Evolutionary conservation across 768 basidiomycete species (phyloP), one percentile per base, ranked within the genome.

Genomic region (Stropharia rugosoannulata): DNA sequence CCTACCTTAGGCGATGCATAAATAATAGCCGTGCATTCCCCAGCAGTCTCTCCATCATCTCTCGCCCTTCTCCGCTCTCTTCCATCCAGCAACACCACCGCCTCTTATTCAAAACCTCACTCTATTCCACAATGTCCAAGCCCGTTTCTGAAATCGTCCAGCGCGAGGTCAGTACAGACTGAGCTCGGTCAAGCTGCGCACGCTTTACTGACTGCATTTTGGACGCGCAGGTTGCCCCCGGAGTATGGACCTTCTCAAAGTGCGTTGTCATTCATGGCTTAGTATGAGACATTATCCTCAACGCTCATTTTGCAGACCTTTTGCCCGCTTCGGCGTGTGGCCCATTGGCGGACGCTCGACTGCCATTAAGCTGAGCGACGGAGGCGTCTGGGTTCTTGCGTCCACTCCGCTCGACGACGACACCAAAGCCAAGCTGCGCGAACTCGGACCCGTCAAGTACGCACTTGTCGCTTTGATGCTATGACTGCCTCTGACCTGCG

Each of bases 321-420:
- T 91, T 64, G 65, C 80, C 11, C 80, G 90, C 41, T 83, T 80
- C 56, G 82, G 84, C 8, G 7, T 91, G 25, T 62, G 92, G 13
- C 90, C 91, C 3, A 73, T 94, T 27, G 94, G 94, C 1, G 92
- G 93, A 16, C 76, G 94, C 43, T 86, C 90, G 6, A 95, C 93
- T 0, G 94, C 92, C 0, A 76, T 95, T 12, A 37, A 48, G 10
- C 46, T 55, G 45, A 29, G 37, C 13, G 48, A 44, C 25, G 47
- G 45, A 19, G 45, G 45, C 11, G 54, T 55, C 13, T 55, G 54
- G 59, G 39, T 63, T 9, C 49, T 60, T 25, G 51, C 57, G 16
- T 60, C 49, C 5, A 62, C 59, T 8, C 59, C 57, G 9, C 18
- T 63, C 16, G 59, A 63, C 22, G 70, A 73, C 5, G 82, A 82